Evolutionary conservation across 345 rosid genomes (phyloP).

Genomic region (Camelina laxa): DNA sequence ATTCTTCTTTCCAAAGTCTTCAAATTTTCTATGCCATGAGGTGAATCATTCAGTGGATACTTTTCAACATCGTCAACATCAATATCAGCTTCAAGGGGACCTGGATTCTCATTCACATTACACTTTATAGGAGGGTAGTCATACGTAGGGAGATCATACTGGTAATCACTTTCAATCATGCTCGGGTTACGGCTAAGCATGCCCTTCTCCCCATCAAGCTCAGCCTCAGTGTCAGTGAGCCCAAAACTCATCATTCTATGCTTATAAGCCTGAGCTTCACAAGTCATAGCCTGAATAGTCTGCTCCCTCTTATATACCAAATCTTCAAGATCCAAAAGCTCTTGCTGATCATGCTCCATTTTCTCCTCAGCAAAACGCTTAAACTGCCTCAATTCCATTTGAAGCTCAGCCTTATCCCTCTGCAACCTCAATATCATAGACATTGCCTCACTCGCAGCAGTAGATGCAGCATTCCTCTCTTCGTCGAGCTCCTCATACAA

Average conservation of each 20-base stretch:
- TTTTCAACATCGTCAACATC: constrained; percentile 78
- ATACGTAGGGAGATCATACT: constrained; percentile 53
- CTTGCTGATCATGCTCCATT: constrained; percentile 93
- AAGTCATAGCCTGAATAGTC: constrained; percentile 72
- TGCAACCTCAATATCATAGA: constrained; percentile 96
- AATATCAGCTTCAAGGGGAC: constrained; percentile 57
- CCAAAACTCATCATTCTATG: constrained; percentile 97
- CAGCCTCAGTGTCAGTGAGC: constrained; percentile 71
- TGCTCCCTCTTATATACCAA: constrained; percentile 90
- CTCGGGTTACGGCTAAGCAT: constrained; percentile 50
- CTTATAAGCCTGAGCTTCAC: constrained; percentile 90
- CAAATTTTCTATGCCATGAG: constrained; percentile 53
- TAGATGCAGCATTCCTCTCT: constrained; percentile 90
- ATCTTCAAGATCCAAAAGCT: constrained; percentile 74
- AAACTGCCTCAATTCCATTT: constrained; percentile 94
- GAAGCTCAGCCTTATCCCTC: constrained; percentile 93
- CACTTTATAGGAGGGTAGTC: constrained; percentile 90
- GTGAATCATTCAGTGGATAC: constrained; percentile 72
- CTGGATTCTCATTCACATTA: constrained; percentile 61
- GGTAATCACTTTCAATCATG: constrained; percentile 52
- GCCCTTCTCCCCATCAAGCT: constrained; percentile 64
- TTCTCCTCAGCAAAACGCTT: constrained; percentile 90
- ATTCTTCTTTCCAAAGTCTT: constrained; percentile 79
- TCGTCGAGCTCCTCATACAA: constrained; percentile 78
- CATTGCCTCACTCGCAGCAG: constrained; percentile 98